A percentile compares a stretch with the other conserved stretches of the same genome.
Evolutionary conservation across 1,139 yeast genomes (phyloP).

Genomic region (Geotrichum macrosporum): DNA sequence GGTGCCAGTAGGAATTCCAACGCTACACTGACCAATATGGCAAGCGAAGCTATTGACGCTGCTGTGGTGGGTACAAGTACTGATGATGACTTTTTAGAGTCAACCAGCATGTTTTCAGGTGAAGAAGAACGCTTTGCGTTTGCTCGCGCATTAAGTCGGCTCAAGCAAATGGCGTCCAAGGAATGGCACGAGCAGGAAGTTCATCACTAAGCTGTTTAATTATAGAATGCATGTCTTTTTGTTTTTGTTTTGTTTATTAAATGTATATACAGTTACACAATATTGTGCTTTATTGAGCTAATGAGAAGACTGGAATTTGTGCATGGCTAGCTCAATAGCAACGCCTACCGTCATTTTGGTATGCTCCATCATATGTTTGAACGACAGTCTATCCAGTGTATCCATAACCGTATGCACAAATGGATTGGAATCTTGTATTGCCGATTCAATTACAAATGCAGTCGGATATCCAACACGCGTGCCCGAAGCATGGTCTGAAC

Average conservation of each 20-base stretch:
- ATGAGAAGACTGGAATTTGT: no score
- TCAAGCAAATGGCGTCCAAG: conserved; percentile 89
- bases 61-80: background rate
- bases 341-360: conserved; percentile 68
- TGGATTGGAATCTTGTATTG: conserved; percentile 57
- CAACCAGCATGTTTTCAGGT: conserved; percentile 74
- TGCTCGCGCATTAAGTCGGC: conserved; percentile 86
- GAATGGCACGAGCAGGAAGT: conserved; percentile 54
- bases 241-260: background rate
- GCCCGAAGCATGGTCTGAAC: conserved; percentile 91
- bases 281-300: background rate
- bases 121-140: conserved; percentile 97
- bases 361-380: conserved; percentile 74
- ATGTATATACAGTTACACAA: background rate
- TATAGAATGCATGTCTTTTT: background rate
- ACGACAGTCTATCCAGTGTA: conserved; percentile 72
- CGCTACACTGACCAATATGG: no score
- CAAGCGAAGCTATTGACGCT: background rate
- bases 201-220: background rate
- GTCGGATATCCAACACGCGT: conserved; percentile 77
- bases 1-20: no score
- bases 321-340: conserved; percentile 53
- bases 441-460: conserved; percentile 75
- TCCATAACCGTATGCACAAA: conserved; percentile 75
- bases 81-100: conserved; percentile 59